These are phyloP conservation scores for Cutaneotrichosporon cutaneum DNA, from an alignment of 1,284 basidiomycete genomes.

Conservation along the genomic window DNA sequence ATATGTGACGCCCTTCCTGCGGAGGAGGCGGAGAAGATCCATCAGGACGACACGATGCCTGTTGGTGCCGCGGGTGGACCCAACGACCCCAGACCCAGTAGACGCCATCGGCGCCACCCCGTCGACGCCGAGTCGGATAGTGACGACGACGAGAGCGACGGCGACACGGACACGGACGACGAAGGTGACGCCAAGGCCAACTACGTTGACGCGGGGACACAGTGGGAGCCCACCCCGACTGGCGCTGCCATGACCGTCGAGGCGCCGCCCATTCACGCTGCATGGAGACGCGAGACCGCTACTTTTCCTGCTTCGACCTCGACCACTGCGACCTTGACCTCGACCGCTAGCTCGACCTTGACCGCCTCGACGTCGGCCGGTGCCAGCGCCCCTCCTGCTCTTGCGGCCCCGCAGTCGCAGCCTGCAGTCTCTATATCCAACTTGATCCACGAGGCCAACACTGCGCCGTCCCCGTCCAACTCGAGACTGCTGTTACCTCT, in stretches of 20 bases:
- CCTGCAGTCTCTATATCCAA: constrained; percentile 12
- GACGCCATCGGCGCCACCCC: neutral
- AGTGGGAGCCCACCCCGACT: neutral
- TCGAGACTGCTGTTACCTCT: neutral
- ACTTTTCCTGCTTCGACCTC: neutral
- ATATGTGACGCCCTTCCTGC: constrained; percentile 25
- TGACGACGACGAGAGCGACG: constrained; percentile 17
- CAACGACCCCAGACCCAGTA: neutral
- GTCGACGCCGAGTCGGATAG: neutral
- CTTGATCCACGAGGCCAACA: constrained; percentile 7
- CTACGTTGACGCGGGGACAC: neutral
- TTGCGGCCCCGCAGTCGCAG: neutral
- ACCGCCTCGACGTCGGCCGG: neutral
- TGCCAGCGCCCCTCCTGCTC: neutral
- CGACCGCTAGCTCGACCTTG: neutral
- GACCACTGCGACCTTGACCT: no score
- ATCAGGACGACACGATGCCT: constrained; percentile 25
- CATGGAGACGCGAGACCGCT: neutral
- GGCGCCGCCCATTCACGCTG: neutral
- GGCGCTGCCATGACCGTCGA: constrained; percentile 1
- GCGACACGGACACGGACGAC: constrained; percentile 8
- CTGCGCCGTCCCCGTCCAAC: neutral
- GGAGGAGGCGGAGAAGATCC: constrained; percentile 19
- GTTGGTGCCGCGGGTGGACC: neutral
- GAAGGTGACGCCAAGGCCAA: constrained; percentile 1